These are phyloP conservation scores for Pezizomycotina sp. DNA, from an alignment of 2,329 filamentous ascomycete genomes.

Conservation along the genomic window DNA sequence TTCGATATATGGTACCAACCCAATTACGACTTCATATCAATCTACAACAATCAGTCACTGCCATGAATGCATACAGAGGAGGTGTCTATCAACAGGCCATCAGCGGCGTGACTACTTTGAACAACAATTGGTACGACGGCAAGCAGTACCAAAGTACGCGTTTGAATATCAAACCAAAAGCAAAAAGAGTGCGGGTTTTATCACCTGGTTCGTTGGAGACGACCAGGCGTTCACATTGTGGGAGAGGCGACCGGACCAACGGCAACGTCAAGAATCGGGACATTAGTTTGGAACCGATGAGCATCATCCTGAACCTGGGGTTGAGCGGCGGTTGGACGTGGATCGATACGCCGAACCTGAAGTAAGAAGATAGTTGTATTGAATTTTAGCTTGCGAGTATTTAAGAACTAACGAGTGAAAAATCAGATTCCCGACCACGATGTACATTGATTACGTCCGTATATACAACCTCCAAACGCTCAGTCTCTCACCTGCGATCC, in stretches of 20 bases:
- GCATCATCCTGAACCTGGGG: conserved; percentile 51
- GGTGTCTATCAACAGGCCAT: conserved; percentile 47
- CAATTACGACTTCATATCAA: conserved; percentile 42
- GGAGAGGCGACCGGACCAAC: conserved; percentile 44
- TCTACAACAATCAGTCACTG: conserved; percentile 44
- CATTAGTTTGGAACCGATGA: conserved; percentile 51
- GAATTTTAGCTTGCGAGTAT: not conserved
- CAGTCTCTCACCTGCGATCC: conserved; percentile 50
- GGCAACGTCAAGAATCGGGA: conserved; percentile 51
- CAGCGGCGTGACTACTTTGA: conserved; percentile 44
- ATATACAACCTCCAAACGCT: conserved; percentile 37
- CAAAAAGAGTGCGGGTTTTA: conserved; percentile 47
- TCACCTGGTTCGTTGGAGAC: conserved; percentile 39
- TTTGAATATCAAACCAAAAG: too few relatives aligned
- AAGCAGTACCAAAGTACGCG: conserved; percentile 44
- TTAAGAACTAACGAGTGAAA: not conserved
- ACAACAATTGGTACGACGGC: conserved; percentile 51
- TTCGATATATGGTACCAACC: conserved; percentile 35
- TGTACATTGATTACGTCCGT: conserved; percentile 40
- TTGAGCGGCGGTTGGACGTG: conserved; percentile 41
- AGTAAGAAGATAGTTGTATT: conserved; percentile 4
- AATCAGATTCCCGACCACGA: conserved; percentile 29
- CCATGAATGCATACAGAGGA: conserved; percentile 45
- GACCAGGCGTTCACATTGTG: too few relatives aligned
- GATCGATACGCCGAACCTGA: conserved; percentile 30